phyloP scores from a whole-genome alignment of 2,329 filamentous ascomycete genomes.

The Aureobasidium sp. region DNA sequence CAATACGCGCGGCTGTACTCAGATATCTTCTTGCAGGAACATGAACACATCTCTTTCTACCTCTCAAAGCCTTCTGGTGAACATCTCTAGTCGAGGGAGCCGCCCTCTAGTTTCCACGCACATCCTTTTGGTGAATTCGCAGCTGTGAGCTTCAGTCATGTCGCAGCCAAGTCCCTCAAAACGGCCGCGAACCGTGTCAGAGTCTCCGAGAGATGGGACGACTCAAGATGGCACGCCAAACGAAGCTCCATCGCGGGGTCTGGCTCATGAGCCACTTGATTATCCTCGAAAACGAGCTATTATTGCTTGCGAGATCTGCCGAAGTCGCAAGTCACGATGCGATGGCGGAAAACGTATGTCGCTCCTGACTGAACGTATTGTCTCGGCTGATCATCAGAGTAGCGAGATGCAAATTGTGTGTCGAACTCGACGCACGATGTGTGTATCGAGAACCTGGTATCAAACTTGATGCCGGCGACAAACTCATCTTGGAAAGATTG shows the following conservation, averaged over 20 bases:
- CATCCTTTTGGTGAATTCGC: not conserved
- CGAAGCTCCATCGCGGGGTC: not conserved
- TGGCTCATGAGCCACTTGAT: slow-evolving; percentile 20
- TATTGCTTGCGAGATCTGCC: slow-evolving; percentile 27
- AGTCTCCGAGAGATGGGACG: not conserved
- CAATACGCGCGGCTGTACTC: not conserved
- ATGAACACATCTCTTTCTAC: not conserved
- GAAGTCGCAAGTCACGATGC: slow-evolving; percentile 25
- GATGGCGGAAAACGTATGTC: slow-evolving; percentile 20
- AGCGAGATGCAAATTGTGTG: slow-evolving; percentile 77
- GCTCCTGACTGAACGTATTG: not conserved
- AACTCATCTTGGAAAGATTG: slow-evolving; percentile 72
- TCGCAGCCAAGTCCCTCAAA: slow-evolving; percentile 3
- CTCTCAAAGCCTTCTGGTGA: not conserved
- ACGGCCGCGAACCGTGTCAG: not conserved
- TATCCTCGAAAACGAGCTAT: slow-evolving; percentile 26
- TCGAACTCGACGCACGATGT: slow-evolving; percentile 73
- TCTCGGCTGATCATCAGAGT: slow-evolving; percentile 30
- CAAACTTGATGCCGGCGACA: slow-evolving; percentile 80
- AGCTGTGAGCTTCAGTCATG: not conserved
- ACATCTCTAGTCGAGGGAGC: not conserved
- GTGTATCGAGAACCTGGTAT: slow-evolving; percentile 79
- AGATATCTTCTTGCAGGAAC: not conserved
- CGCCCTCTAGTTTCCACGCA: not conserved
- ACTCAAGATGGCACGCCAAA: not conserved